Evolutionary conservation across 805 yeast species (phyloP), one percentile per base, ranked within the genome.

Genomic region (Jamesozyma hellenica): DNA sequence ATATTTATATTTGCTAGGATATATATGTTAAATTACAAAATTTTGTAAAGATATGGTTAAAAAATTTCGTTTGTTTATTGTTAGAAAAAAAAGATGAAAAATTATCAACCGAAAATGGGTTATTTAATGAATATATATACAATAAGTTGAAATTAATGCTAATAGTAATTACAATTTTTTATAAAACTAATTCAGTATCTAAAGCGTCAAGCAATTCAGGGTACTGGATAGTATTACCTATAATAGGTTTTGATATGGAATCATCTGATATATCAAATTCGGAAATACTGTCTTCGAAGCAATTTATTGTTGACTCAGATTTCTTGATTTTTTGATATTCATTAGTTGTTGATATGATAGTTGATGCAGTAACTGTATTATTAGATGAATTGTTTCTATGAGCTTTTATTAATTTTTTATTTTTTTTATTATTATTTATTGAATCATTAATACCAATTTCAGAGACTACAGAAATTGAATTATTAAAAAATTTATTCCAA

Each of bases 181-280:
- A 43, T 17, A 47, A 36, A n/a, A 48, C 34, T 17, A 58, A 41
- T 29, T 57, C 57, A 4, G 61, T 55, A 38, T 50, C 49, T 28
- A 58, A 41, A 4, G 63, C 63, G 25, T 57, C 60, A 17, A 43
- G 46, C 11, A 58, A 42, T 26, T 56, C 61, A 15, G 50, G 47
- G 28, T 48, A 50, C 12, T 52, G 45, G 14, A 57, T 43, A 19
- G 34, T 40, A 28, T 48, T 42, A 31, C 47, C 45, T 8, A 52
- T 35, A 6, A 44, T 34, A 9, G 56, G 53, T n/a, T 43, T 42
- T 38, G 28, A 23, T 13, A 11, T 9, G 4, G 32, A 29, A 29
- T n/a, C 14, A n/a, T 29, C 18, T 7, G 13, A 27, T 4, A 27
- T 27, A 27, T 21, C 23, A 21, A 21, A 21, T 21, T 21, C 23